These are phyloP conservation scores for Ustilago esculenta DNA, from an alignment of 1,284 basidiomycete genomes.

Conservation along the genomic window DNA sequence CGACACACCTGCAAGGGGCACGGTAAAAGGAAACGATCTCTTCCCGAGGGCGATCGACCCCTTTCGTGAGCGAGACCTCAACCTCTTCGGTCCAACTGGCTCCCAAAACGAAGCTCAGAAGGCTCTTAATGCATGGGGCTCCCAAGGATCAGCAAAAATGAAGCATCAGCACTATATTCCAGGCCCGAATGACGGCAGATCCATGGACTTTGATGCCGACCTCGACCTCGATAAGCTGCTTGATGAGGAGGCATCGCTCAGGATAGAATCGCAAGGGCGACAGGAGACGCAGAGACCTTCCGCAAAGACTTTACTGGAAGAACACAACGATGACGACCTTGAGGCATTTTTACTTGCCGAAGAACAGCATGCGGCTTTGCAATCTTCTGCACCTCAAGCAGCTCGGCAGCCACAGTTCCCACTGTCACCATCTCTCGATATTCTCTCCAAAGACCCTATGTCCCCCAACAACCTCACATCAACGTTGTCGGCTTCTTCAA, in stretches of 20 bases:
- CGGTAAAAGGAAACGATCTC: conserved; percentile 28
- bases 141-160: conserved; percentile 12
- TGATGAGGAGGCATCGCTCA: conserved; percentile 27
- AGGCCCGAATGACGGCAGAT: conserved; percentile 10
- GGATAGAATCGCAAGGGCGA: neutral
- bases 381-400: neutral
- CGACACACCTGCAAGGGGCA: conserved; percentile 9
- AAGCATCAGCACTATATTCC: neutral
- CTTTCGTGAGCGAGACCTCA: conserved; percentile 23
- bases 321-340: conserved; percentile 35
- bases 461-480: neutral
- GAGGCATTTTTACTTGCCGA: conserved; percentile 34
- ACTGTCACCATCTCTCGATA: conserved; percentile 3
- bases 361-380: conserved; percentile 10
- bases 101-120: conserved; percentile 40
- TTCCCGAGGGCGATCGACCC: conserved; percentile 14
- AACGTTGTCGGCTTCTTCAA: conserved; percentile 10
- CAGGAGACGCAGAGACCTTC: neutral
- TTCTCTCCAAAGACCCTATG: neutral
- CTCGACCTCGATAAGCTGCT: conserved; percentile 38
- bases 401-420: neutral
- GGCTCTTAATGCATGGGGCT: conserved; percentile 38
- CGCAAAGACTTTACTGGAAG: neutral
- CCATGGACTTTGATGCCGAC: conserved; percentile 34
- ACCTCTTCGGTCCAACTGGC: conserved; percentile 11